Conservation (phyloP, 2,329 filamentous ascomycete genomes). For the Coniella lustricola region DNA sequence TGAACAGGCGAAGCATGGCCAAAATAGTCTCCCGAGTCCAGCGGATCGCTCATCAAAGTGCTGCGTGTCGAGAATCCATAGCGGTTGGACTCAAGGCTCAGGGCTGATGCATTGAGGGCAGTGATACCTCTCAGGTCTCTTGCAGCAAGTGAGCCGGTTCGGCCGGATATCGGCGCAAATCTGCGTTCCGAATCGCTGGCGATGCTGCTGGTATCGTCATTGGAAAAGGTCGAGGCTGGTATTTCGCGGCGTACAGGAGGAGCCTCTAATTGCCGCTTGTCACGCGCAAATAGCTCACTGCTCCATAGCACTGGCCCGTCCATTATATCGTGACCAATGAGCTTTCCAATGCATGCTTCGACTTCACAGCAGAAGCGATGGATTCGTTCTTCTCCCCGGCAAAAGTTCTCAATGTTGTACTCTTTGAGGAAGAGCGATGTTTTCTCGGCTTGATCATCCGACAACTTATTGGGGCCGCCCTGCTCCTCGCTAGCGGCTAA, state of each 20-base stretch:
- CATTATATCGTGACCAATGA: slow-evolving; percentile 76
- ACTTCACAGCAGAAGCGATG: slow-evolving; percentile 91
- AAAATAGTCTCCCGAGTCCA: slow-evolving; percentile 66
- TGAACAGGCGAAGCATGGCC: slow-evolving; percentile 58
- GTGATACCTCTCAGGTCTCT: slow-evolving; percentile 53
- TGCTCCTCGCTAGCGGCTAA: slow-evolving; percentile 76
- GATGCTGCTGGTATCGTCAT: slow-evolving; percentile 48
- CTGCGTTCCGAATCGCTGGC: slow-evolving; percentile 49
- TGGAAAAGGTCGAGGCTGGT: slow-evolving; percentile 38
- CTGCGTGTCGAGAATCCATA: slow-evolving; percentile 52
- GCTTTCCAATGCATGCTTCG: slow-evolving; percentile 74
- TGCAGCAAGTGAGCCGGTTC: slow-evolving; percentile 43
- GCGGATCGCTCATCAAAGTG: slow-evolving; percentile 54
- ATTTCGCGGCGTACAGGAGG: slow-evolving; percentile 34
- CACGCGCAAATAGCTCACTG: slow-evolving; percentile 77
- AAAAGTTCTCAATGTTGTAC: slow-evolving; percentile 84
- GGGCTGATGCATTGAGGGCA: slow-evolving; percentile 57
- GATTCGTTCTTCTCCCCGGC: slow-evolving; percentile 87
- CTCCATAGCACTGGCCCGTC: slow-evolving; percentile 89
- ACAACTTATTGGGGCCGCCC: slow-evolving; percentile 88
- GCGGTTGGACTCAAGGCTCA: slow-evolving; percentile 63
- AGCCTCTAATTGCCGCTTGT: slow-evolving; percentile 56
- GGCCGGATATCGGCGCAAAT: slow-evolving; percentile 32
- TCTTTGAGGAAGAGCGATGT: slow-evolving; percentile 77
- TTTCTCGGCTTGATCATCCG: slow-evolving; percentile 88